These are phyloP conservation scores for Pestalotiopsis sp. DNA, from an alignment of 2,329 filamentous ascomycete genomes.

Conservation along the genomic window DNA sequence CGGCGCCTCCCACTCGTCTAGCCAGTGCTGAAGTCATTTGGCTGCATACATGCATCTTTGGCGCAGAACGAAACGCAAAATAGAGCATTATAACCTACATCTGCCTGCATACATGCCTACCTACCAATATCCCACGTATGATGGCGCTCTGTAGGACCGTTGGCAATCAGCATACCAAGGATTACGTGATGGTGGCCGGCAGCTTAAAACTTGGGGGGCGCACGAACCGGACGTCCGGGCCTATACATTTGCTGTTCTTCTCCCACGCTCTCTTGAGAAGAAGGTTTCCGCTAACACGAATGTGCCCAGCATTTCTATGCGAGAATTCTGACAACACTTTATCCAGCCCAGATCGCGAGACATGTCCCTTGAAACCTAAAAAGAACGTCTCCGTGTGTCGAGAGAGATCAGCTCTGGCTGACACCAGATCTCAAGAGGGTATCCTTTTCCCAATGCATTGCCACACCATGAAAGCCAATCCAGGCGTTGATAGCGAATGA, in stretches of 20 bases:
- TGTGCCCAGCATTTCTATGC: background rate
- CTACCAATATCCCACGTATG: background rate
- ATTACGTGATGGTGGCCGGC: background rate
- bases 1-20: background rate
- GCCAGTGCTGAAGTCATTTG: background rate
- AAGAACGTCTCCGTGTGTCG: background rate
- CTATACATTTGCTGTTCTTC: background rate
- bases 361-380: background rate
- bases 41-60: background rate
- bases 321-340: background rate
- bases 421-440: background rate
- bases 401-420: background rate
- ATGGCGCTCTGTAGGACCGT: background rate
- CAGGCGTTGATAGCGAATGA: background rate
- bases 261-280: background rate
- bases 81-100: background rate
- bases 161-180: background rate
- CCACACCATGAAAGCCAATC: background rate
- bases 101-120: background rate
- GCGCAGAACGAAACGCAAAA: background rate
- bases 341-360: background rate
- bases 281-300: background rate
- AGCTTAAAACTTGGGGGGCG: background rate
- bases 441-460: background rate
- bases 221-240: background rate